Base-by-base conservation (phyloP, 2,329 filamentous ascomycete species). In the Cordyceps militaris region DNA sequence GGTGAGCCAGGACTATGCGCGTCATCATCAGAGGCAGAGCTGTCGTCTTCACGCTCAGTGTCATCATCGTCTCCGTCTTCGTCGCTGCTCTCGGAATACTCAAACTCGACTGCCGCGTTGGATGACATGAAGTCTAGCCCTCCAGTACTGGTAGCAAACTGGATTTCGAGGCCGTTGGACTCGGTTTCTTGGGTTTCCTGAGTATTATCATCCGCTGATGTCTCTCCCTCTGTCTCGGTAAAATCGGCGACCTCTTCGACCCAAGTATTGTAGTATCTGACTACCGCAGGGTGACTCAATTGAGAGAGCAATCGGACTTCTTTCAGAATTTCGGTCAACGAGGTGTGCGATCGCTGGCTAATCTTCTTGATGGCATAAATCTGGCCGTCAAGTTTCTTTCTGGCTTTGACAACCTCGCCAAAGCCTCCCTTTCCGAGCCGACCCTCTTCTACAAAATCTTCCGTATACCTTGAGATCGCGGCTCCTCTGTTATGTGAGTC, bases 301-400 rank as follows among this genome's bases (percentile, higher is more conserved):
- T 91, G 85, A n/a, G 93, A 96, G 16, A 99, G 78, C 9, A 97
- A 75, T 69, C 92, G 87, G 42, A 97, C 93, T 70, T 94, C 89
- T 56, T 89, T 91, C 26, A 93, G 70, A 13, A 92, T 86, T 67
- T 96, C 89, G 0, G 88, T 92, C 40, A 97, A 77, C 59, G 88
- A 89, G 59, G 86, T 81, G 26, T 88, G 82, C 1, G 90, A 90
- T 53, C 87, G 86, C 64, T 94, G 89, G 1, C 86, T 90, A 61
- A 99, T 94, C 70, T 97, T 97, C 71, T 99, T 99, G 69, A 99
- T 89, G 19, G 94, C 94, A 72, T 97, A 99, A 44, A 95, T 87
- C 59, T 92, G 89, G 0, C 90, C 90, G 69, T 97, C 94, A 4
- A 97, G 83, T 73, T 94, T 96, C 71, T 96, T 96, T 32, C 93